Evolutionary conservation across 345 rosid species (phyloP), one percentile per base, ranked within the genome.

Genomic region (Brassica juncea): DNA sequence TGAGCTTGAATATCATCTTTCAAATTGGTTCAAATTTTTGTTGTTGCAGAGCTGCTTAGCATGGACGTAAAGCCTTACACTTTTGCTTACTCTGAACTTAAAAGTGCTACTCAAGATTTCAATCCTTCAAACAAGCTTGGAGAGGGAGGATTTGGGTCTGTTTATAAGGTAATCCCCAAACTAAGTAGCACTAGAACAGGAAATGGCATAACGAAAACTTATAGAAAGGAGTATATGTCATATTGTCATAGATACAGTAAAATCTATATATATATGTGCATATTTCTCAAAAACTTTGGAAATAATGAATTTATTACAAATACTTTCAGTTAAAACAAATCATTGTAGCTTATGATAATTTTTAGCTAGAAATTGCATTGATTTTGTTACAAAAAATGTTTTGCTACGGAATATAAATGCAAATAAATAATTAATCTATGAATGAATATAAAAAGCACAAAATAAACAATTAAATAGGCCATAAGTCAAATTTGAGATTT

Each of bases 81-180:
- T 65, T 90, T 90, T 84, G 72, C 82, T 68, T 87, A 83, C 72
- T 75, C 86, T 0, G 89, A 90, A 76, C 87, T 91, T 42, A 91
- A 82, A 77, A 64, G 82, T 76, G 93, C 91, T 2, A 89, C 93
- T 14, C 81, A 85, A 44, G 91, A 86, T 73, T 89, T 91, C 11
- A 71, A 69, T 82, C 82, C 84, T 34, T 68, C 85, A 21, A 83
- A 89, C 78, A 90, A 90, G 75, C 91, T 89, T 61, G 95, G 94
- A 74, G 95, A 92, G 75, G 95, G 94, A 72, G 94, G 97, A 16
- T 92, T 89, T 67, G 93, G 97, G 76, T 81, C 91, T 0, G 90
- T 90, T 70, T 92, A 76, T 39, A 85, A 82, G 94, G 96, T 84
- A 73, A 16, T 32, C 37, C 54, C 6, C 55, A 42, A 42, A 42